phyloP scores from a whole-genome alignment of 2,329 filamentous ascomycete species.

The Trichocomaceae sp. region DNA sequence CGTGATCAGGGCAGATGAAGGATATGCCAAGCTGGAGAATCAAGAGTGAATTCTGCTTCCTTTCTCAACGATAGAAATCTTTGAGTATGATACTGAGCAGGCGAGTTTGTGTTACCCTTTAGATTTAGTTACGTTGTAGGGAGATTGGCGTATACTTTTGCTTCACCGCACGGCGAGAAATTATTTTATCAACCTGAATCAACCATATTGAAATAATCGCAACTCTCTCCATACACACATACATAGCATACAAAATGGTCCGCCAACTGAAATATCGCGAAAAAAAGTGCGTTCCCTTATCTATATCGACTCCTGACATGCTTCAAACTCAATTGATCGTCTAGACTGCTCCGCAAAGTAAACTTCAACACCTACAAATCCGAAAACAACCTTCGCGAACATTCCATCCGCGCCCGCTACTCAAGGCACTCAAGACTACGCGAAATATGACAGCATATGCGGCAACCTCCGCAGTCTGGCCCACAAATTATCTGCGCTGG shows the following conservation, averaged over 20 bases:
- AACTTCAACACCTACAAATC: conserved; percentile 93
- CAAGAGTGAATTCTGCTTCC: conserved; percentile 48
- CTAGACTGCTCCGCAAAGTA: conserved; percentile 70
- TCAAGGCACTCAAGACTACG: conserved; percentile 85
- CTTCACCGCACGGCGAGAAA: conserved; percentile 4
- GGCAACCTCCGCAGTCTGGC: conserved; percentile 81
- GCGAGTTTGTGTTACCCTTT: no score
- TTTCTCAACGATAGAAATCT: background rate
- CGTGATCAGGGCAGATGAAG: conserved; percentile 44
- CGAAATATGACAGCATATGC: conserved; percentile 59
- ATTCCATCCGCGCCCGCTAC: conserved; percentile 73
- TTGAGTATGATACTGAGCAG: no score
- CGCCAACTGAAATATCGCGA: conserved; percentile 96
- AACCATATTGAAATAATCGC: no score
- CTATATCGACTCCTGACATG: conserved; percentile 6
- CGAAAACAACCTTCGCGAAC: conserved; percentile 79
- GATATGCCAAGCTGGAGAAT: conserved; percentile 57
- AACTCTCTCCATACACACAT: no score
- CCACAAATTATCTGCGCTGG: conserved; percentile 74
- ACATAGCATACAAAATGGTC: conserved; percentile 56
- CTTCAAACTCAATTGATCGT: background rate
- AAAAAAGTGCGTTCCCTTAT: conserved; percentile 53
- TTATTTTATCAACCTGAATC: background rate
- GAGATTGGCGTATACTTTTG: background rate
- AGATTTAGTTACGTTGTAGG: background rate